Percentiles rank a stretch among this genome's conserved stretches.
Evolutionary conservation across 176 grass and related monocot species (phyloP).

Genomic region (Puya raimondii): DNA sequence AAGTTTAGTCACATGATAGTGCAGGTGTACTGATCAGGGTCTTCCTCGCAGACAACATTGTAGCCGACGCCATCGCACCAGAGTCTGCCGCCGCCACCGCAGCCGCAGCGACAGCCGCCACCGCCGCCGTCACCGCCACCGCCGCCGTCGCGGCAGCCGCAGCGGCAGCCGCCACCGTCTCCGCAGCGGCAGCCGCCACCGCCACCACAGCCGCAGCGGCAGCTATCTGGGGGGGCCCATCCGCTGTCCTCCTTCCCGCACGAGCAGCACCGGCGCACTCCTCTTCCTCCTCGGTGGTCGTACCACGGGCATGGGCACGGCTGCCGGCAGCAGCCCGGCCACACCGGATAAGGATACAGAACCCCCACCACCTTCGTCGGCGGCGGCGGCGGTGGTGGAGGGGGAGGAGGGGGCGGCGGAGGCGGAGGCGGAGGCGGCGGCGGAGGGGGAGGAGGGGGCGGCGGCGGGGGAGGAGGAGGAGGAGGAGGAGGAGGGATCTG

Average conservation of each 20-base stretch:
- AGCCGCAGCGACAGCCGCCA: not conserved
- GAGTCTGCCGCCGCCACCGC: not conserved
- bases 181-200: not conserved
- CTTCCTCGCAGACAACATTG: not conserved
- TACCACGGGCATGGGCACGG: not conserved
- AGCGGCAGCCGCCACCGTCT: not conserved
- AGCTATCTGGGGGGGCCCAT: not conserved
- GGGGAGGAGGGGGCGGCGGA: conserved; percentile 14
- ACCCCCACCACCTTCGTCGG: not conserved
- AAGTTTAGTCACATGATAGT: not conserved
- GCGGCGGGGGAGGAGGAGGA: not conserved
- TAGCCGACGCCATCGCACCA: not conserved
- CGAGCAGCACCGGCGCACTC: conserved; percentile 16
- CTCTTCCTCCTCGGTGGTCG: not conserved
- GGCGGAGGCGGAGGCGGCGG: conserved; percentile 33
- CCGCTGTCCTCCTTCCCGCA: not conserved
- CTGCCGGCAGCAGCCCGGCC: not conserved
- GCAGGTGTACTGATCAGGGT: not conserved
- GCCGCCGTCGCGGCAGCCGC: not conserved
- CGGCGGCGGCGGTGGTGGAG: no score
- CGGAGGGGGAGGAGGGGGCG: not conserved
- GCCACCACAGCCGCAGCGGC: not conserved
- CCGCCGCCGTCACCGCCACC: not conserved
- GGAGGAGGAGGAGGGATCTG: conserved; percentile 41
- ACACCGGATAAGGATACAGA: not conserved